A percentile compares a stretch with the other conserved stretches of the same genome.
These are phyloP conservation scores for Simmondsia chinensis DNA, from an alignment of 148 eudicot species.

Conservation along the genomic window DNA sequence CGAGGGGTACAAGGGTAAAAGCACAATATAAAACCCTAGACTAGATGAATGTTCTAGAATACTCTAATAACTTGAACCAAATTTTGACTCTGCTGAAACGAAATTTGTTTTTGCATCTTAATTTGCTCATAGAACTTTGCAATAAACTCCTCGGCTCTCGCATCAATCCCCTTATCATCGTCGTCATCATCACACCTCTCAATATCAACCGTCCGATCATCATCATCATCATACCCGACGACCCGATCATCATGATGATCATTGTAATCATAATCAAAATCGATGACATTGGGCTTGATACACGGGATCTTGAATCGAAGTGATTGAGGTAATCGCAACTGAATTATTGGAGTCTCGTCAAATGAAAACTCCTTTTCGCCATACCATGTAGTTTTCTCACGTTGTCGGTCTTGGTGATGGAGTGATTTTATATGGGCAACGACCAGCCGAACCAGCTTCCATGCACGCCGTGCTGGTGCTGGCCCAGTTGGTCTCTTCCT, in stretches of 20 bases:
- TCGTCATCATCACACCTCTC: conserved; percentile 4
- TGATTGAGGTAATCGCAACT: conserved; percentile 42
- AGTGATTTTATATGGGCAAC: conserved; percentile 35
- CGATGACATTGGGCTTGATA: conserved; percentile 46
- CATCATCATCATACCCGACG: conserved; percentile 7
- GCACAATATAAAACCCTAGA: no score
- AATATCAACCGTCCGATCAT: background rate
- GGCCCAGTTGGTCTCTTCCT: no score
- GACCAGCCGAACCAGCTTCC: conserved; percentile 31
- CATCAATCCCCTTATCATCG: conserved; percentile 58
- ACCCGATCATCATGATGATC: conserved; percentile 5
- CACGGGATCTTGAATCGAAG: conserved; percentile 70
- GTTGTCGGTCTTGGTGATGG: background rate
- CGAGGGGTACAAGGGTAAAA: no score
- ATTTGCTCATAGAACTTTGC: conserved; percentile 60
- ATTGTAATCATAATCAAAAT: conserved; percentile 38
- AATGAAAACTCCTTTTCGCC: conserved; percentile 74
- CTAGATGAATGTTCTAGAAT: no score
- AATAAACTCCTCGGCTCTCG: conserved; percentile 77
- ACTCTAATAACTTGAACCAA: no score
- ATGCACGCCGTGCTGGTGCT: no score
- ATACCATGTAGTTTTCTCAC: conserved; percentile 16
- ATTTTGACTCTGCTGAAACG: conserved; percentile 30
- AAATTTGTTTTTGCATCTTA: conserved; percentile 68
- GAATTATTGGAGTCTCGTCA: conserved; percentile 64